Percentiles rank a stretch among this genome's conserved stretches.
phyloP scores from a whole-genome alignment of 208 protist genomes.

The Novymonas esmeraldas region DNA sequence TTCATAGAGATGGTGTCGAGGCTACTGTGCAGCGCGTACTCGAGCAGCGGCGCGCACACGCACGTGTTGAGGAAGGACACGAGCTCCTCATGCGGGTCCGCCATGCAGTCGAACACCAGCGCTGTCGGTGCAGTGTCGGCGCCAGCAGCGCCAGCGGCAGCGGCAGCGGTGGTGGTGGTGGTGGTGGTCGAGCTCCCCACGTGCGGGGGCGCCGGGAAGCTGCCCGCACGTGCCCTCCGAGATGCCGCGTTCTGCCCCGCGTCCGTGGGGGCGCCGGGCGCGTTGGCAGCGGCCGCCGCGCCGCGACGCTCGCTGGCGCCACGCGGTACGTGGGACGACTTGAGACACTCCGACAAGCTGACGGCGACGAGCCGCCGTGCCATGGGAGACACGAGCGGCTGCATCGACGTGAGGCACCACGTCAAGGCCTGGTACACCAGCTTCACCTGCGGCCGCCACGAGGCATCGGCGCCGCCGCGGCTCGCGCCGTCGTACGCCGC shows the following conservation, averaged over 20 bases:
- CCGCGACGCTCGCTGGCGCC: background rate
- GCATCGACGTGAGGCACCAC: constrained; percentile 34
- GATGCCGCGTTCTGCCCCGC: no score
- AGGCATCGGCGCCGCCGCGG: background rate
- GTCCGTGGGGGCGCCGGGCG: background rate
- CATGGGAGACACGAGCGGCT: constrained; percentile 25
- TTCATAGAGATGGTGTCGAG: constrained; percentile 45
- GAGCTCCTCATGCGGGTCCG: constrained; percentile 33
- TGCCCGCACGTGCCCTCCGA: no score
- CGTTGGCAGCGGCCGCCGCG: background rate
- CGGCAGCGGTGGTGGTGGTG: background rate
- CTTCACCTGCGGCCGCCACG: constrained; percentile 31
- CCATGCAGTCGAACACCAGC: constrained; percentile 43
- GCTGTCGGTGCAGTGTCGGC: background rate
- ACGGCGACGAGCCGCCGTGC: constrained; percentile 16
- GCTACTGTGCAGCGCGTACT: constrained; percentile 51
- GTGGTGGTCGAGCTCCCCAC: constrained; percentile 8
- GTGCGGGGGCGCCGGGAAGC: no score
- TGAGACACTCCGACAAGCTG: constrained; percentile 29
- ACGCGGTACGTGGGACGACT: constrained; percentile 34
- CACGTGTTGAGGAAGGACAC: constrained; percentile 52
- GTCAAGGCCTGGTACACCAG: constrained; percentile 39
- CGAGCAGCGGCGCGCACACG: constrained; percentile 57
- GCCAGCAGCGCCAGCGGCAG: background rate
- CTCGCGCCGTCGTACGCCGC: background rate